Conservation (phyloP, 352 stramenopile species). For the Pelagophyceae sp. region DNA sequence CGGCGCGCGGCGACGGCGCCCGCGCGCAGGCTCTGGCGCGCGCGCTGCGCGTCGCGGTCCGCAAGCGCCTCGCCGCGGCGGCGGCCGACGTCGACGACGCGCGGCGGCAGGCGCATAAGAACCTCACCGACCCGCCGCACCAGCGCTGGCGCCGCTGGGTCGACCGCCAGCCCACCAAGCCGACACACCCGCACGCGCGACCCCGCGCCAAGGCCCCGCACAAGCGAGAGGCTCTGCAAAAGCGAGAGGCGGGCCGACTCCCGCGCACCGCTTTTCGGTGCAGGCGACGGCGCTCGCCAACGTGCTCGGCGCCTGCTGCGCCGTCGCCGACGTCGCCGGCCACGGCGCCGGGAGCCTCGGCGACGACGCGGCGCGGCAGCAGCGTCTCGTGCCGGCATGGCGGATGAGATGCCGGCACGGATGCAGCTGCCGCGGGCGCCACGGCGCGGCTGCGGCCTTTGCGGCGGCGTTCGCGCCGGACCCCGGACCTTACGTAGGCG, state of each 20-base stretch:
- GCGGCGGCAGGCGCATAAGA: background rate
- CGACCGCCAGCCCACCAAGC: background rate
- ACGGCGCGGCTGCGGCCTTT: too few species aligned
- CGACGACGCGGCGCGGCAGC: background rate
- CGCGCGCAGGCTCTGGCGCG: background rate
- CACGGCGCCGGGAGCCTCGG: background rate
- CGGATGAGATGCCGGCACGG: too few species aligned
- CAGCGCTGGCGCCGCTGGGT: background rate
- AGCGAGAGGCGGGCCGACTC: too few species aligned
- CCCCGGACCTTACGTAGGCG: background rate
- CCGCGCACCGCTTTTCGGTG: too few species aligned
- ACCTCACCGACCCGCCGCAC: background rate
- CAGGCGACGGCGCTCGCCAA: slow-evolving; percentile 2
- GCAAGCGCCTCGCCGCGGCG: background rate
- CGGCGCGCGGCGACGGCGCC: background rate
- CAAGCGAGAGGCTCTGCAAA: too few species aligned
- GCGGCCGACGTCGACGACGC: background rate
- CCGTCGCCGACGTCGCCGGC: background rate
- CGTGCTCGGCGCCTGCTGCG: slow-evolving; percentile 6
- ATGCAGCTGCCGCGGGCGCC: too few species aligned
- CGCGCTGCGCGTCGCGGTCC: background rate
- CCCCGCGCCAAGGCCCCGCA: too few species aligned
- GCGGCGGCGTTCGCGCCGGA: background rate
- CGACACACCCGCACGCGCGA: background rate
- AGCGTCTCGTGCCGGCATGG: too few species aligned